Conservation (phyloP, 2,329 filamentous ascomycete genomes). For the Coniochaeta ligniaria region DNA sequence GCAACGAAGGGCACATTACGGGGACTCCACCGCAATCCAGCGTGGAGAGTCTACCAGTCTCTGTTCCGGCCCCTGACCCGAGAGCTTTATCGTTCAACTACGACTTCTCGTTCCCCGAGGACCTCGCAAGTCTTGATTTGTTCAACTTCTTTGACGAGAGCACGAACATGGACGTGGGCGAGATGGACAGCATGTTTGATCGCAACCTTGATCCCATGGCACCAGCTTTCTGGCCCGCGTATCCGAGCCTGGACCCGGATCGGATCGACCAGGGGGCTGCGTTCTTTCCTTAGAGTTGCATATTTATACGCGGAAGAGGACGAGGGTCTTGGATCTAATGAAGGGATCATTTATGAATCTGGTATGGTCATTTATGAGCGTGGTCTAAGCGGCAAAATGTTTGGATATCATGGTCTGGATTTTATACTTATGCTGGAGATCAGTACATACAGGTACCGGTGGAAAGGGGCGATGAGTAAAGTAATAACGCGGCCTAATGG, state of each 20-base stretch:
- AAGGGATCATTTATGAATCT: no score
- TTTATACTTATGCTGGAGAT: no score
- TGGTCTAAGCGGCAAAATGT: no score
- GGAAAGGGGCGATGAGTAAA: no score
- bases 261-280: neutral
- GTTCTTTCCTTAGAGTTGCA: neutral
- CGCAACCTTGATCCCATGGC: constrained; percentile 1
- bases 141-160: neutral
- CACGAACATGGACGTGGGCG: neutral
- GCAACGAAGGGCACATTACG: neutral
- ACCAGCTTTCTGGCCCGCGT: neutral
- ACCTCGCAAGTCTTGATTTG: neutral
- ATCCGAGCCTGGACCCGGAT: neutral
- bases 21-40: neutral
- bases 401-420: no score
- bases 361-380: no score
- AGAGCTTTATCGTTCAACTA: neutral
- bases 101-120: neutral
- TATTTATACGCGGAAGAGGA: neutral
- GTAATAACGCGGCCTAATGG: no score
- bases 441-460: no score
- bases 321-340: neutral
- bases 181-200: constrained; percentile 1
- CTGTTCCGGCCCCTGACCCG: neutral
- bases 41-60: neutral